Percentiles rank a stretch among this genome's conserved stretches.
Evolutionary conservation across 305 asterid genomes (phyloP).

Genomic region (Fraxinus nigra): DNA sequence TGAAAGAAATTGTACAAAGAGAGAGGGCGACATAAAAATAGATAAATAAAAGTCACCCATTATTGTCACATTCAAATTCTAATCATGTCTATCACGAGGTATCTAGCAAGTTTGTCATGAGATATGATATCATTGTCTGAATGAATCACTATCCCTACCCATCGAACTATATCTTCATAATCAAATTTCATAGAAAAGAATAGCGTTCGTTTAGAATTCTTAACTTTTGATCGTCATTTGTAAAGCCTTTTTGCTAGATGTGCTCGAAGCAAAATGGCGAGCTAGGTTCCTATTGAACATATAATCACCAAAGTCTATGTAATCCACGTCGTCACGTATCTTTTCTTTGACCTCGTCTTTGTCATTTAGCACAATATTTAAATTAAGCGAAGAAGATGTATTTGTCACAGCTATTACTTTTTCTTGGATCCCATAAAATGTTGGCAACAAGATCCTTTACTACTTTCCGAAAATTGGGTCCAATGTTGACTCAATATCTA

Average conservation of each 20-base stretch:
- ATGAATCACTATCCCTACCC: background rate
- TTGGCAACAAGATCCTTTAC: background rate
- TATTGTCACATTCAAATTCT: too few species aligned
- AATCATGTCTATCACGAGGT: too few species aligned
- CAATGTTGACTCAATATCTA: background rate
- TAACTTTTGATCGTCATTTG: background rate
- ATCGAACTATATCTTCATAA: background rate
- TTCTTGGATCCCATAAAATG: too few species aligned
- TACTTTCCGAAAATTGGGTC: background rate
- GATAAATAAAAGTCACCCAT: too few species aligned
- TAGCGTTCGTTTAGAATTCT: background rate
- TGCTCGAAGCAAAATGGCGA: background rate
- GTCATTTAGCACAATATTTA: background rate
- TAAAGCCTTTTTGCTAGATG: background rate
- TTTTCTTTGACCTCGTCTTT: background rate
- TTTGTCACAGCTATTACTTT: too few species aligned
- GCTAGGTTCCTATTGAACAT: background rate
- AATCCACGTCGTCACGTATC: background rate
- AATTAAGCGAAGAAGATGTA: too few species aligned
- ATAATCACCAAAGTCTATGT: background rate
- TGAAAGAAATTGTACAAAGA: too few species aligned
- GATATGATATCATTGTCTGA: too few species aligned
- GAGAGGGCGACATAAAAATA: too few species aligned
- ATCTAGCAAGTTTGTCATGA: too few species aligned
- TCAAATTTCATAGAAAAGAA: background rate